phyloP scores from a whole-genome alignment of 495 filamentous ascomycete species.

The Mytilinidion resinicola region DNA sequence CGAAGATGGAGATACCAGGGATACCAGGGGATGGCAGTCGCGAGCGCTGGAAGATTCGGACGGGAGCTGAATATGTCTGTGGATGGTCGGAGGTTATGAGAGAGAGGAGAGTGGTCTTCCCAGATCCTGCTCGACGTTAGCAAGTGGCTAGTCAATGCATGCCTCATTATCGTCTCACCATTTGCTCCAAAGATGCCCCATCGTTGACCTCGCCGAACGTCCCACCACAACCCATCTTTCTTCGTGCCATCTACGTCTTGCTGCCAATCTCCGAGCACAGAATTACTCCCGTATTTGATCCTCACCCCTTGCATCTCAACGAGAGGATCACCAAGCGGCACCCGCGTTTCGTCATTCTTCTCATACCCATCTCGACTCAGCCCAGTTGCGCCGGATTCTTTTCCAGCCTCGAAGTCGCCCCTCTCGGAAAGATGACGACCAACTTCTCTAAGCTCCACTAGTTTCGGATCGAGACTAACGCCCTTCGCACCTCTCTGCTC shows the following conservation, averaged over 20 bases:
- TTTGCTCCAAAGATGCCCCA: constrained; percentile 93
- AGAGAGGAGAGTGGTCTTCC: constrained; percentile 89
- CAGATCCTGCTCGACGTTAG: constrained; percentile 44
- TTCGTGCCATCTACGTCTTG: constrained; percentile 45
- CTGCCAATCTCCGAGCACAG: constrained; percentile 73
- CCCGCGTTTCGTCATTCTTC: constrained; percentile 14
- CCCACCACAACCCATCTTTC: constrained; percentile 69
- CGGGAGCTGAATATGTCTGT: constrained; percentile 82
- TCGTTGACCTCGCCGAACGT: constrained; percentile 69
- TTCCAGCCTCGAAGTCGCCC: constrained; percentile 38
- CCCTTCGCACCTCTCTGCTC: constrained; percentile 42
- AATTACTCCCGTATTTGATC: constrained; percentile 72
- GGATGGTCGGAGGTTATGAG: constrained; percentile 94
- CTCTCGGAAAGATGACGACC: constrained; percentile 42
- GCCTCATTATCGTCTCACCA: constrained; percentile 36
- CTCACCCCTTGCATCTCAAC: constrained; percentile 80
- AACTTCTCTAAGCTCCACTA: constrained; percentile 47
- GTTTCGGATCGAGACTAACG: constrained; percentile 48
- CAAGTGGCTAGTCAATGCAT: not conserved
- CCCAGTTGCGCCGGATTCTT: not conserved
- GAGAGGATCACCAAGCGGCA: constrained; percentile 51
- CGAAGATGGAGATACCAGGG: constrained; percentile 79
- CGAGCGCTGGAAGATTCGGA: constrained; percentile 75
- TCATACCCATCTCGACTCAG: constrained; percentile 34
- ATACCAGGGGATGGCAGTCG: constrained; percentile 67